phyloP scores from a whole-genome alignment of 805 yeast genomes.

The Candida rishiriensis region DNA sequence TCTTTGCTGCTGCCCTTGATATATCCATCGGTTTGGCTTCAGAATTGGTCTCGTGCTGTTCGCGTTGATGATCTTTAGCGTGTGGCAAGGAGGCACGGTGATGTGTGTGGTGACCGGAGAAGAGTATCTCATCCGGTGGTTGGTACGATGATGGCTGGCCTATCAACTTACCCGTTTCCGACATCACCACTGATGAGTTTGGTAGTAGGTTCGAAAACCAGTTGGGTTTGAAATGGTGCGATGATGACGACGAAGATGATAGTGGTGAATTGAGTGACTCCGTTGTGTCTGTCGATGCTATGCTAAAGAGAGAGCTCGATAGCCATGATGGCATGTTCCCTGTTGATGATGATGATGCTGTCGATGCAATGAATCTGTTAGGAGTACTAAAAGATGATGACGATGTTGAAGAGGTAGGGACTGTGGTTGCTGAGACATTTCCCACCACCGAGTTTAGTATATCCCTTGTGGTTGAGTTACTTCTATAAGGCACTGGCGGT shows the following conservation, averaged over 20 bases:
- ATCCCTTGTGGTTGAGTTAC: conserved; percentile 7
- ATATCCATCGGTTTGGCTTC: too few species aligned
- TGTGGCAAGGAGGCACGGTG: not conserved
- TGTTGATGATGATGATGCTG: not conserved
- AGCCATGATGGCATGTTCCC: not conserved
- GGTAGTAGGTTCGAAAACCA: conserved; percentile 30
- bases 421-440: not conserved
- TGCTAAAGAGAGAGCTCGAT: not conserved
- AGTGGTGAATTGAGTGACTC: too few species aligned
- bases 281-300: not conserved
- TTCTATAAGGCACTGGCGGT: conserved; percentile 1
- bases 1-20: too few species aligned
- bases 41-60: not conserved
- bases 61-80: not conserved
- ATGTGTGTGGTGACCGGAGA: not conserved
- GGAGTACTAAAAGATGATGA: not conserved
- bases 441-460: conserved; percentile 10
- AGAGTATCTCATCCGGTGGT: conserved; percentile 4
- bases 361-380: too few species aligned
- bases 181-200: conserved; percentile 24
- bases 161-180: conserved; percentile 30
- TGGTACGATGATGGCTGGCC: conserved; percentile 20
- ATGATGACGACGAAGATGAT: too few species aligned
- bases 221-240: conserved; percentile 1
- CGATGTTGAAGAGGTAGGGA: conserved; percentile 1